phyloP scores from a whole-genome alignment of 345 rosid species.

The Salix brachista region DNA sequence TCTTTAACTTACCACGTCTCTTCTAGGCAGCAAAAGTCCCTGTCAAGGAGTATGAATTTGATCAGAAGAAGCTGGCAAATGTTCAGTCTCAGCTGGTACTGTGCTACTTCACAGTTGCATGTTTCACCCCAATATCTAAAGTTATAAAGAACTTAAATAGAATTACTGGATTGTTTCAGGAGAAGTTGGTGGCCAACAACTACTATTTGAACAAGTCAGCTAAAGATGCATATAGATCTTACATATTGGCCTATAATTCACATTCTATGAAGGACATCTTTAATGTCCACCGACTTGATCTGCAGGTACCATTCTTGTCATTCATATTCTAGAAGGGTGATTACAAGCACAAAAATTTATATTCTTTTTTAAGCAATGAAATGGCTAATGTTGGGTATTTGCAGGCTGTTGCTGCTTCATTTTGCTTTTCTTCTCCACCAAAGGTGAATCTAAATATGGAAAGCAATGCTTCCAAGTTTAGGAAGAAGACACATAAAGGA shows the following conservation, averaged over 20 bases:
- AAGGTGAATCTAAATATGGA: conserved; percentile 83
- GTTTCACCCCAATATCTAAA: background rate
- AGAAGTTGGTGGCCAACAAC: conserved; percentile 65
- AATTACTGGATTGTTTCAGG: conserved; percentile 46
- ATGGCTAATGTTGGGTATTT: conserved; percentile 11
- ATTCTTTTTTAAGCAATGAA: background rate
- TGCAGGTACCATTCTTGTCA: conserved; percentile 49
- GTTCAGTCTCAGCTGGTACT: conserved; percentile 83
- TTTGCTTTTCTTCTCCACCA: conserved; percentile 85
- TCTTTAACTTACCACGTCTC: background rate
- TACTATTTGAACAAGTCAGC: conserved; percentile 79
- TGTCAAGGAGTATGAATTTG: conserved; percentile 82
- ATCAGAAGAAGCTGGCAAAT: conserved; percentile 71
- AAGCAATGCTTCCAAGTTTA: conserved; percentile 79
- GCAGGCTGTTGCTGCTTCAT: conserved; percentile 88
- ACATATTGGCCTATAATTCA: conserved; percentile 89
- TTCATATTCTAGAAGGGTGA: background rate
- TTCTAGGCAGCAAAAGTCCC: conserved; percentile 86
- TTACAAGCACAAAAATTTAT: background rate
- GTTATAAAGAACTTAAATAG: background rate
- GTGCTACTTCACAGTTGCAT: background rate
- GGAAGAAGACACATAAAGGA: conserved; percentile 57
- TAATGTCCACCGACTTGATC: conserved; percentile 89
- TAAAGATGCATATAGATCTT: conserved; percentile 91
- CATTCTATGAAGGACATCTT: conserved; percentile 91